These are phyloP conservation scores for Xylariaceae sp. DNA, from an alignment of 2,329 filamentous ascomycete genomes.

Conservation along the genomic window DNA sequence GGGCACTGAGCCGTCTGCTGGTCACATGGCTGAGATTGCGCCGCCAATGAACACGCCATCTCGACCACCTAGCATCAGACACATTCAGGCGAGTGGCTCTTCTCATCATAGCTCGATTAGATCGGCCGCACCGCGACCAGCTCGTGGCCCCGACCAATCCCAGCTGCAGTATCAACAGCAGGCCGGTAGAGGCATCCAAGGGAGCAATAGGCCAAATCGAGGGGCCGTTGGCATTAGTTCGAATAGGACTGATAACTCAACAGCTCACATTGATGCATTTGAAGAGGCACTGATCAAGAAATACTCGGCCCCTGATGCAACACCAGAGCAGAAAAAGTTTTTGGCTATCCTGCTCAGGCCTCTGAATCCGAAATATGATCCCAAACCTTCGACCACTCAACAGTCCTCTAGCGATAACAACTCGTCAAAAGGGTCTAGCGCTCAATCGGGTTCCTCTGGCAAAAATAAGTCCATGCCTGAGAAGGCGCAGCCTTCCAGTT, in stretches of 20 bases:
- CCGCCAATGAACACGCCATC: constrained; percentile 23
- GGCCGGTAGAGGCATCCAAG: constrained; percentile 15
- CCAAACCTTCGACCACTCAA: neutral
- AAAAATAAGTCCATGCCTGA: constrained; percentile 8
- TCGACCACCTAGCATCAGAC: constrained; percentile 28
- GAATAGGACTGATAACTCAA: constrained; percentile 22
- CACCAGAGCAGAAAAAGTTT: constrained; percentile 13
- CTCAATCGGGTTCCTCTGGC: neutral
- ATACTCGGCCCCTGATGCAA: constrained; percentile 12
- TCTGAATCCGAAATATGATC: constrained; percentile 15
- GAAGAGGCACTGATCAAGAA: constrained; percentile 25
- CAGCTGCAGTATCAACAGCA: constrained; percentile 23
- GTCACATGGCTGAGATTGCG: constrained; percentile 11
- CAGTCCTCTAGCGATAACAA: constrained; percentile 10
- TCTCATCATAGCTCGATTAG: constrained; percentile 25
- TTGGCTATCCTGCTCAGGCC: constrained; percentile 15
- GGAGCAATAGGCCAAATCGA: constrained; percentile 15
- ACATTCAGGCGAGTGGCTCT: constrained; percentile 21
- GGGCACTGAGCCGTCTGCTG: constrained; percentile 17
- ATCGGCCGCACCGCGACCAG: constrained; percentile 15
- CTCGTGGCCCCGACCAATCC: constrained; percentile 11
- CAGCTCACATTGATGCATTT: constrained; percentile 23
- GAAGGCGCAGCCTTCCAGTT: constrained; percentile 5
- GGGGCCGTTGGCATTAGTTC: constrained; percentile 29
- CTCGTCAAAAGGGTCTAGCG: constrained; percentile 11